Conservation (phyloP, 352 stramenopile genomes). For the Phytopythium oedochilum region DNA sequence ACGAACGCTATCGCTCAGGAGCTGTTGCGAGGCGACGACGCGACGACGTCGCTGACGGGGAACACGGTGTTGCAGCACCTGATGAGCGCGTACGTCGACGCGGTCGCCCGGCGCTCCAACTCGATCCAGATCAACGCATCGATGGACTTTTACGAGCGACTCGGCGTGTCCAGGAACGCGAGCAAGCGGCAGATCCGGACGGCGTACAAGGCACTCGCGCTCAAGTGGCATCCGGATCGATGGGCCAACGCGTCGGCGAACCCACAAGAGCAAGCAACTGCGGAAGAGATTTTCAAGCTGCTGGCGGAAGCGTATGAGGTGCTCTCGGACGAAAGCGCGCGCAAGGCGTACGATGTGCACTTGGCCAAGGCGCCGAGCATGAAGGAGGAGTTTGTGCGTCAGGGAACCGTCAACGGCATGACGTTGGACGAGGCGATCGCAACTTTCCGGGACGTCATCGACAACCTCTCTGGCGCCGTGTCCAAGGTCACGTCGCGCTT, state of each 20-base stretch:
- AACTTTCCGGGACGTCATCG: slow-evolving; percentile 74
- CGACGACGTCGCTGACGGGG: slow-evolving; percentile 47
- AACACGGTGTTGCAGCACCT: slow-evolving; percentile 80
- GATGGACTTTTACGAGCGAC: slow-evolving; percentile 84
- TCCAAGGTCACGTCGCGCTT: slow-evolving; percentile 61
- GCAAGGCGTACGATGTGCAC: slow-evolving; percentile 62
- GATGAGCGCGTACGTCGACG: slow-evolving; percentile 78
- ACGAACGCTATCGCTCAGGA: slow-evolving; percentile 25
- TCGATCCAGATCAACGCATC: slow-evolving; percentile 77
- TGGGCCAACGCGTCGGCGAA: slow-evolving; percentile 44
- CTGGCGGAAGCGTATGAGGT: slow-evolving; percentile 83
- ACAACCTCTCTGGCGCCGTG: slow-evolving; percentile 49
- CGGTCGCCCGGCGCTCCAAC: slow-evolving; percentile 62
- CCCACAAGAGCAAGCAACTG: slow-evolving; percentile 57
- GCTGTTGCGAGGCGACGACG: slow-evolving; percentile 46
- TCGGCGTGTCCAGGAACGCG: slow-evolving; percentile 66
- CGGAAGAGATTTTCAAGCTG: slow-evolving; percentile 80
- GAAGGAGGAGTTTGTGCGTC: slow-evolving; percentile 71
- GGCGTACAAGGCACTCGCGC: slow-evolving; percentile 66
- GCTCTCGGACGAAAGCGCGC: slow-evolving; percentile 53
- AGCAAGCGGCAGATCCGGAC: slow-evolving; percentile 59
- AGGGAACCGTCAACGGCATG: slow-evolving; percentile 79
- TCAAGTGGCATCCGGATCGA: slow-evolving; percentile 87
- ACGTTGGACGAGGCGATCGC: slow-evolving; percentile 80
- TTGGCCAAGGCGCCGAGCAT: slow-evolving; percentile 40